Conservation (phyloP, 1,284 basidiomycete genomes). For the Omphalotus olearius region DNA sequence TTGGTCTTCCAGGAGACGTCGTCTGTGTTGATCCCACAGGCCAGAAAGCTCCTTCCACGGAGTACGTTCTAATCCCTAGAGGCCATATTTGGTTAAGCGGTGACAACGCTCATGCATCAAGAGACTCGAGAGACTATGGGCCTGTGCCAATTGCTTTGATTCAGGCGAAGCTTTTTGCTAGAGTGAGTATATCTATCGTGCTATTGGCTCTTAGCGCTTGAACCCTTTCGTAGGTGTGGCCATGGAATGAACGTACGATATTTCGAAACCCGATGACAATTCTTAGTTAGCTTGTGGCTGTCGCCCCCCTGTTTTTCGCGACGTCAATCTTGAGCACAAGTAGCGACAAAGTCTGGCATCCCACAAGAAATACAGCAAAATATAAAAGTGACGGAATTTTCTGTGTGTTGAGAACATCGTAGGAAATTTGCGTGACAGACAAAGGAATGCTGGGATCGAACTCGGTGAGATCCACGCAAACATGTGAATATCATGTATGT, state of each 20-base stretch:
- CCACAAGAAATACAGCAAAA: too few relatives aligned
- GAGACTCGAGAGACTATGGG: slow-evolving; percentile 88
- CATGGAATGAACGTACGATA: slow-evolving; percentile 38
- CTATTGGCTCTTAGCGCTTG: neutral
- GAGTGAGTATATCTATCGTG: slow-evolving; percentile 43
- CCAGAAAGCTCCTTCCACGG: slow-evolving; percentile 50
- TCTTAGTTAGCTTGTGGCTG: slow-evolving; percentile 31
- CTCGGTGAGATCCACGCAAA: too few relatives aligned
- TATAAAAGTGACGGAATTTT: too few relatives aligned
- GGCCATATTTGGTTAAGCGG: slow-evolving; percentile 93
- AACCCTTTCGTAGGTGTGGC: slow-evolving; percentile 44
- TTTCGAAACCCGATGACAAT: slow-evolving; percentile 47
- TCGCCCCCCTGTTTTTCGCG: too few relatives aligned
- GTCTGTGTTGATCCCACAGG: slow-evolving; percentile 85
- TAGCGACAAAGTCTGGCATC: too few relatives aligned
- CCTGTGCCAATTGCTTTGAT: slow-evolving; percentile 86
- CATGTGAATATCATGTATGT: too few relatives aligned
- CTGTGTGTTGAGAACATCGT: too few relatives aligned
- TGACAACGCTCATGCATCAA: slow-evolving; percentile 82
- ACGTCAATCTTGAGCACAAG: too few relatives aligned
- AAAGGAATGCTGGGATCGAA: too few relatives aligned
- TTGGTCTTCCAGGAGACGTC: slow-evolving; percentile 88
- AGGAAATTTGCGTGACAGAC: too few relatives aligned
- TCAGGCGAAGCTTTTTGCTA: slow-evolving; percentile 71
- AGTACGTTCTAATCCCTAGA: slow-evolving; percentile 73